Percentiles rank a stretch among this genome's conserved stretches.
These are phyloP conservation scores for Eucalyptus decipiens DNA, from an alignment of 345 rosid species.

Conservation along the genomic window DNA sequence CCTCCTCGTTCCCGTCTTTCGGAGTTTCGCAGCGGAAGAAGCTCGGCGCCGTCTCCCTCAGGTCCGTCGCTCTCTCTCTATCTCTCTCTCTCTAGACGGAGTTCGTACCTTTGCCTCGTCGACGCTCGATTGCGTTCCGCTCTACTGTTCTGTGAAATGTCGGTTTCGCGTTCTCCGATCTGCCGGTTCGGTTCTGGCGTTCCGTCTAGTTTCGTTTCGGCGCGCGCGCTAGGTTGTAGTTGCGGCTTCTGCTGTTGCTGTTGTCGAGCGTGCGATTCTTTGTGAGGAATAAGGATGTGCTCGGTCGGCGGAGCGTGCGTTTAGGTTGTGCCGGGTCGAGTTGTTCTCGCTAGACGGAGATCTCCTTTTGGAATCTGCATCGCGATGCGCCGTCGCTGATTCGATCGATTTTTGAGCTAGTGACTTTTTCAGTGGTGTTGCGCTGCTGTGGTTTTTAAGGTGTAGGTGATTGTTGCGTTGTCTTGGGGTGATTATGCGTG, in stretches of 20 bases:
- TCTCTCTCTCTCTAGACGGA: background rate
- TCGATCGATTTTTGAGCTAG: background rate
- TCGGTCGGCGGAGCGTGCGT: background rate
- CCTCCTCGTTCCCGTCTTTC: background rate
- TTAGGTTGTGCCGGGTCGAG: background rate
- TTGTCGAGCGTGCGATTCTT: background rate
- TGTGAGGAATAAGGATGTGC: background rate
- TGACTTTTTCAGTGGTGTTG: background rate
- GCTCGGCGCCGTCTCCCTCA: background rate
- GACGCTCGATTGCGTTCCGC: background rate
- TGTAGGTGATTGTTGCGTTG: background rate
- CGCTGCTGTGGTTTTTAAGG: background rate
- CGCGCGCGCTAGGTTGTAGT: background rate
- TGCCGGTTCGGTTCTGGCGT: background rate
- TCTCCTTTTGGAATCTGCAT: background rate
- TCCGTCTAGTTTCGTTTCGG: background rate
- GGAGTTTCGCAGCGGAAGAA: background rate
- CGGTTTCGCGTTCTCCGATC: background rate
- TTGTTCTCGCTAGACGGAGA: background rate
- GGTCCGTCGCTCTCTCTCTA: background rate
- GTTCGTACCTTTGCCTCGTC: background rate
- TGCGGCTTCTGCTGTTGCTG: background rate
- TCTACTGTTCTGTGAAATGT: background rate
- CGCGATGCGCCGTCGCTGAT: background rate
- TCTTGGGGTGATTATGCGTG: background rate